A percentile compares a stretch with the other conserved stretches of the same genome.
Evolutionary conservation across 352 stramenopile genomes (phyloP).

Genomic region (Thraustotheca clavata): DNA sequence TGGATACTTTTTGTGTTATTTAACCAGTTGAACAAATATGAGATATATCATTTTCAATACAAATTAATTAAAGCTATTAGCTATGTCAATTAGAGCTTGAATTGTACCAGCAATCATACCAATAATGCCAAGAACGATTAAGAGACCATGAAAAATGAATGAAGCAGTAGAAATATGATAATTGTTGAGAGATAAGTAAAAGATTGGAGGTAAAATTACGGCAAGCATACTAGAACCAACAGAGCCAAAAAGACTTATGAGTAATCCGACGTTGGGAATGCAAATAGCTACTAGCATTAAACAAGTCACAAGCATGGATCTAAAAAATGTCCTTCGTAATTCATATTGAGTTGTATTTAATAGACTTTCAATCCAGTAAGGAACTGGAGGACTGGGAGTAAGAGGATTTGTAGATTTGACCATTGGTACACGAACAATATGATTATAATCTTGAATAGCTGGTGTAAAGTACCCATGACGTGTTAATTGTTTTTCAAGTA

Average conservation of each 20-base stretch:
- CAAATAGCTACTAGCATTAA: conserved; percentile 72
- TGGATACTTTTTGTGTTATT: too few species aligned
- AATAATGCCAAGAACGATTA: conserved; percentile 42
- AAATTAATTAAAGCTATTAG: conserved; percentile 25
- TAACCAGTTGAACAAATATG: too few species aligned
- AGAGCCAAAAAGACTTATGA: conserved; percentile 75
- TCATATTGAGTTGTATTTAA: conserved; percentile 57
- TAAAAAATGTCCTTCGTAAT: conserved; percentile 69
- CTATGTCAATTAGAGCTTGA: conserved; percentile 45
- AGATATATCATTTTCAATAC: too few species aligned
- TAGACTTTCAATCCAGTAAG: conserved; percentile 33
- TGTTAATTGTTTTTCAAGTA: conserved; percentile 50
- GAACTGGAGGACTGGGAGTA: background rate
- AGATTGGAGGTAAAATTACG: conserved; percentile 59
- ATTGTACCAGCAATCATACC: conserved; percentile 61
- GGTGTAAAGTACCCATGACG: conserved; percentile 38
- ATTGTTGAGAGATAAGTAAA: conserved; percentile 44
- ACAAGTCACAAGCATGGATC: conserved; percentile 67
- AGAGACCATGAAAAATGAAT: conserved; percentile 34
- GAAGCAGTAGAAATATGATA: conserved; percentile 34
- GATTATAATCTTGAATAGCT: conserved; percentile 24
- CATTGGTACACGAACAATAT: background rate
- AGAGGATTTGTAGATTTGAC: background rate
- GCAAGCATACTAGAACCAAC: conserved; percentile 73
- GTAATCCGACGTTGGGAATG: conserved; percentile 52